Evolutionary conservation across 2,329 filamentous ascomycete species (phyloP).

Genomic region (Lasiodiplodia citricola): DNA sequence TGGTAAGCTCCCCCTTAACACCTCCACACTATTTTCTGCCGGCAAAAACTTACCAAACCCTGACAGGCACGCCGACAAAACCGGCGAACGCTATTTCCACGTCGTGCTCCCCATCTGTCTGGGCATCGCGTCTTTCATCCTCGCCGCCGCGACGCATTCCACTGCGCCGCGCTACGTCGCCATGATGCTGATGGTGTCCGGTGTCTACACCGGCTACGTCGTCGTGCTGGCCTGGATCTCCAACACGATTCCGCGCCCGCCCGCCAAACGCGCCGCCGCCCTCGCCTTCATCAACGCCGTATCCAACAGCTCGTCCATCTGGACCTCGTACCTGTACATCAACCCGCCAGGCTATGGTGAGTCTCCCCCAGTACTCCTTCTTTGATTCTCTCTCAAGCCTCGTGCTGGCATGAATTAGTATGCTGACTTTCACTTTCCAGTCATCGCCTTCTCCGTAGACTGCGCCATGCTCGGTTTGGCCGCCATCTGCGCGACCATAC

Average conservation of each 20-base stretch:
- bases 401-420: not conserved
- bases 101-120: slow-evolving; percentile 66
- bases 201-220: slow-evolving; percentile 66
- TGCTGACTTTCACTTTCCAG: slow-evolving; percentile 33
- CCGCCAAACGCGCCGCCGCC: slow-evolving; percentile 74
- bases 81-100: slow-evolving; percentile 74
- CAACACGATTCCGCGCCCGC: slow-evolving; percentile 75
- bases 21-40: too few relatives aligned
- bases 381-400: too few relatives aligned
- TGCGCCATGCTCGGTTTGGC: slow-evolving; percentile 68
- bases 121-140: slow-evolving; percentile 68
- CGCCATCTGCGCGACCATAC: slow-evolving; percentile 64
- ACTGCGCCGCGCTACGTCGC: slow-evolving; percentile 69
- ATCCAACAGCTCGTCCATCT: slow-evolving; percentile 72
- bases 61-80: slow-evolving; percentile 66
- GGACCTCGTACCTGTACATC: slow-evolving; percentile 71
- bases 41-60: not conserved
- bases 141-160: slow-evolving; percentile 66
- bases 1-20: slow-evolving; percentile 44
- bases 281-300: slow-evolving; percentile 78
- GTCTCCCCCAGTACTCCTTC: not conserved
- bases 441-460: slow-evolving; percentile 71
- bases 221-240: slow-evolving; percentile 76
- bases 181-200: slow-evolving; percentile 73
- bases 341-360: slow-evolving; percentile 36